These are phyloP conservation scores for Asterella californica DNA, from an alignment of 225 moss, liverwort and hornwort genomes.

Conservation along the genomic window DNA sequence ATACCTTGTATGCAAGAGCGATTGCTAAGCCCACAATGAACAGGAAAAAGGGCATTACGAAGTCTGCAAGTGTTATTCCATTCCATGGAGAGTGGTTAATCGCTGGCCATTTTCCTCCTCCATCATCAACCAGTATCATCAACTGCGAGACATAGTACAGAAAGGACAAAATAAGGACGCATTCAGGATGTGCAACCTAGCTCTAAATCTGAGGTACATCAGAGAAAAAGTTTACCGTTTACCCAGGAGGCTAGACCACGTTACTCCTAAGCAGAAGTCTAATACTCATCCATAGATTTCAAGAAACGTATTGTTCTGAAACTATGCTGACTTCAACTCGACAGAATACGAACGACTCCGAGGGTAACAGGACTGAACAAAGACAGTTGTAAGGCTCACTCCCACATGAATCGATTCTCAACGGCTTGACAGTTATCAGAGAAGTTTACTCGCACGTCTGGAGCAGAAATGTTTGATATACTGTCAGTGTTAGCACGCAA, in stretches of 20 bases:
- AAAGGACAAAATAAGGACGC: neutral
- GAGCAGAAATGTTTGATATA: neutral
- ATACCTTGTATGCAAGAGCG: conserved; percentile 44
- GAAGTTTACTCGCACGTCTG: too few species aligned
- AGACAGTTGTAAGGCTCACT: too few species aligned
- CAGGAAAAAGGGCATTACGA: conserved; percentile 60
- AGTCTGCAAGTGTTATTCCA: conserved; percentile 64
- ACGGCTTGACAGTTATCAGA: too few species aligned
- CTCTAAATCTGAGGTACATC: neutral
- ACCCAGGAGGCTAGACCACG: too few species aligned
- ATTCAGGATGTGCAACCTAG: neutral
- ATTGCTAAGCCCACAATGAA: conserved; percentile 61
- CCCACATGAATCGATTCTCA: too few species aligned
- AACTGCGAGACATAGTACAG: conserved; percentile 18
- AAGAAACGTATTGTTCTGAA: too few species aligned
- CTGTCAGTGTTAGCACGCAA: neutral
- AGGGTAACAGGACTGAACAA: too few species aligned
- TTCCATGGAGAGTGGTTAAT: conserved; percentile 66
- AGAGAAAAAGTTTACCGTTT: neutral
- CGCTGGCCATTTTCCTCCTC: conserved; percentile 46
- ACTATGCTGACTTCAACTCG: too few species aligned
- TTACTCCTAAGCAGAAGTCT: too few species aligned
- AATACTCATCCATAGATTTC: too few species aligned
- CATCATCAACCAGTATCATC: conserved; percentile 57
- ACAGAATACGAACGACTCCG: too few species aligned